Percentiles rank a stretch among this genome's conserved stretches.
Conservation (phyloP, 2,329 filamentous ascomycete species). For the Colletotrichum tropicale region DNA sequence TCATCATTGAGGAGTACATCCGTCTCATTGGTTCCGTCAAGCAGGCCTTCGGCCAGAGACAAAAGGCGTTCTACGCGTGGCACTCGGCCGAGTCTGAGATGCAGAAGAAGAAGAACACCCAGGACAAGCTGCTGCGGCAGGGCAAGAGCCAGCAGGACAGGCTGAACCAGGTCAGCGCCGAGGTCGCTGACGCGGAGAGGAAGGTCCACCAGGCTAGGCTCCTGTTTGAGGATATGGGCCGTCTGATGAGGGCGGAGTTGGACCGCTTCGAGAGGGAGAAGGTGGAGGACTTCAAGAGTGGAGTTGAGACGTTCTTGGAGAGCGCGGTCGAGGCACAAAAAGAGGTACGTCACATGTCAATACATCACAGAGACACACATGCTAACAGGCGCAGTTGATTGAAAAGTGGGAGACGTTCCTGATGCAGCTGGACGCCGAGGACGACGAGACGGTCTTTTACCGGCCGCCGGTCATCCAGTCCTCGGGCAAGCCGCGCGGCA, state of each 20-base stretch:
- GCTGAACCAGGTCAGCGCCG: conserved; percentile 87
- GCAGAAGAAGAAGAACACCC: conserved; percentile 84
- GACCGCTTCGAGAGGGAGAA: conserved; percentile 97
- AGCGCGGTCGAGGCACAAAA: conserved; percentile 98
- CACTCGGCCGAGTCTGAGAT: conserved; percentile 89
- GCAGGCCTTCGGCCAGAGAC: conserved; percentile 87
- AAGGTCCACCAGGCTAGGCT: conserved; percentile 89
- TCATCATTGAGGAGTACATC: conserved; percentile 98
- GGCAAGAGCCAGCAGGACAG: conserved; percentile 96
- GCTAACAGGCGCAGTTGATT: conserved; percentile 50
- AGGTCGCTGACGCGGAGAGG: conserved; percentile 93
- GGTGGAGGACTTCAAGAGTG: conserved; percentile 98
- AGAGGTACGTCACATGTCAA: conserved; percentile 66
- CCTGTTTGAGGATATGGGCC: conserved; percentile 96
- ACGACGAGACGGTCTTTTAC: conserved; percentile 76
- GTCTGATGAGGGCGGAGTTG: conserved; percentile 87
- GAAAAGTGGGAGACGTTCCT: conserved; percentile 99
- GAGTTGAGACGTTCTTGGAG: conserved; percentile 96
- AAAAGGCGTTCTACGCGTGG: conserved; percentile 96
- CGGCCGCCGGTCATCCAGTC: conserved; percentile 63
- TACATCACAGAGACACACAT: background rate
- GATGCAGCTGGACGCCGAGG: conserved; percentile 92
- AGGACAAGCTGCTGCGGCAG: conserved; percentile 94
- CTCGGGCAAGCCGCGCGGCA: conserved; percentile 52
- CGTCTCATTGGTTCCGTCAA: conserved; percentile 95